Evolutionary conservation across 768 basidiomycete genomes (phyloP).

Genomic region (Trametopsis cervina): DNA sequence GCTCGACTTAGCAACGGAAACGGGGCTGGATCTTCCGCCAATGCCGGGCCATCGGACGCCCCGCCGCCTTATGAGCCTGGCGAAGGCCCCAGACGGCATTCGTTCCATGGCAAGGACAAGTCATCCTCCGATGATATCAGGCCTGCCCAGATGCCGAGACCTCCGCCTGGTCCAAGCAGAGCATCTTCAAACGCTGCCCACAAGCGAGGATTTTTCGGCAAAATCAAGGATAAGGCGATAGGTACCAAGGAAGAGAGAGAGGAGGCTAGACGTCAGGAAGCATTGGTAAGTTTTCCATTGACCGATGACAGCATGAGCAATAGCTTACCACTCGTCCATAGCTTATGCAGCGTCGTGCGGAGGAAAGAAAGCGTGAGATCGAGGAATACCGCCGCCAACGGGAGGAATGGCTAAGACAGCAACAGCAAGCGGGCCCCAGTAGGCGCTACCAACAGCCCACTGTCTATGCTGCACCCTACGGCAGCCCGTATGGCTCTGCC

Average conservation of each 20-base stretch:
- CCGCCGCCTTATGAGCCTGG: constrained; percentile 16
- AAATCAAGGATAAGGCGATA: constrained; percentile 55
- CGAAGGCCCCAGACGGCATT: constrained; percentile 20
- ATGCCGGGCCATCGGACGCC: constrained; percentile 5
- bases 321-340: constrained; percentile 2
- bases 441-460: constrained; percentile 8
- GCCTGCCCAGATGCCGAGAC: not conserved
- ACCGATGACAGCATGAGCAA: not conserved
- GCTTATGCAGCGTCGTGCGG: constrained; percentile 15
- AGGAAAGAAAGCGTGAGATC: constrained; percentile 12
- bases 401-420: not conserved
- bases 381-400: constrained; percentile 14
- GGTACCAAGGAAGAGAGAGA: constrained; percentile 62
- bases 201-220: constrained; percentile 47
- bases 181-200: not conserved
- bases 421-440: not conserved
- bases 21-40: constrained; percentile 4
- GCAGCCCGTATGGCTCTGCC: constrained; percentile 9
- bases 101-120: constrained; percentile 14
- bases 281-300: constrained; percentile 9
- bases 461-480: constrained; percentile 22
- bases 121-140: not conserved
- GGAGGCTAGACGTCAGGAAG: constrained; percentile 28
- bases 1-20: constrained; percentile 28
- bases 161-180: not conserved